Evolutionary conservation across 345 rosid species (phyloP).

Genomic region (Angophora floribunda): DNA sequence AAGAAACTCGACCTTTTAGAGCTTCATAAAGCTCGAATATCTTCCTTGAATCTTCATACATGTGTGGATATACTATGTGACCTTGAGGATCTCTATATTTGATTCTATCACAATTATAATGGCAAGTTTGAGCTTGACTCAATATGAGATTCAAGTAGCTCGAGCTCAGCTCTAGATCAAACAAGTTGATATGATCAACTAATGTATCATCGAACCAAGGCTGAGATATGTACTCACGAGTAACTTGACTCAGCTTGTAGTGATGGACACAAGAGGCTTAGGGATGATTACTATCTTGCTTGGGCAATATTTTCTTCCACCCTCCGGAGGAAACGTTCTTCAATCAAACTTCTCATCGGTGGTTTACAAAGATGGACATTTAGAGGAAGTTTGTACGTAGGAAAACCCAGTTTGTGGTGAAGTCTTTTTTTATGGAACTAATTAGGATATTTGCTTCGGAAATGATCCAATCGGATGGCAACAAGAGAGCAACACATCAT

Average conservation of each 20-base stretch:
- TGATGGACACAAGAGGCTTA: background rate
- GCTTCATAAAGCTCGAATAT: background rate
- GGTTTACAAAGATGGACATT: background rate
- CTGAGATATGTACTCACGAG: background rate
- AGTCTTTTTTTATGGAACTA: background rate
- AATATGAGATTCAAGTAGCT: background rate
- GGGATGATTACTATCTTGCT: background rate
- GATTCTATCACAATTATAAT: background rate
- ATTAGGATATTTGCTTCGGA: background rate
- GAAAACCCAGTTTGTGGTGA: background rate
- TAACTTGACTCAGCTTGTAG: background rate
- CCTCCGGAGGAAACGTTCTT: background rate
- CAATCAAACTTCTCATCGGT: background rate
- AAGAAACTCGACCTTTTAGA: background rate
- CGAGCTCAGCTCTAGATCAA: background rate
- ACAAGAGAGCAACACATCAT: background rate
- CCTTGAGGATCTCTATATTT: background rate
- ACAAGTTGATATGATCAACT: background rate
- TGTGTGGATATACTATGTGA: background rate
- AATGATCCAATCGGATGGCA: background rate
- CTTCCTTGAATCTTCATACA: background rate
- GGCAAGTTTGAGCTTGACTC: background rate
- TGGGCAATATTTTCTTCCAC: background rate
- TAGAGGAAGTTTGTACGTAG: background rate
- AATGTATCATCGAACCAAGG: background rate